A percentile compares a stretch with the other conserved stretches of the same genome.
These are phyloP conservation scores for Agrostemma githago DNA, from an alignment of 148 eudicot genomes.

Conservation along the genomic window DNA sequence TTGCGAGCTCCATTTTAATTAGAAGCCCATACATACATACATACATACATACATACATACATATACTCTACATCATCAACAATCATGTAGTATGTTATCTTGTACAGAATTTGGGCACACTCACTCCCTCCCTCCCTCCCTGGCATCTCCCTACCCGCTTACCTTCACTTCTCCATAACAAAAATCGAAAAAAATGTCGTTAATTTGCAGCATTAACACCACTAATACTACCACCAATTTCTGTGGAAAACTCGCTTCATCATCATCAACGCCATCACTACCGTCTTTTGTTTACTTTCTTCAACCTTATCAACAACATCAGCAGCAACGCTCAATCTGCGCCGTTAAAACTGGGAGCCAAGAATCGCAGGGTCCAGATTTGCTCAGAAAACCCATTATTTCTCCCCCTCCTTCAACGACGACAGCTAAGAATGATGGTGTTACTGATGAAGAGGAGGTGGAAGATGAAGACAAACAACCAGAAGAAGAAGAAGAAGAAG, in stretches of 20 bases:
- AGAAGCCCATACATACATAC: too few relatives aligned
- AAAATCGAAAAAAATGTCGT: slow-evolving; percentile 19
- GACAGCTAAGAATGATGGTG: neutral
- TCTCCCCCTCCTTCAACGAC: slow-evolving; percentile 20
- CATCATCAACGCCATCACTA: slow-evolving; percentile 21
- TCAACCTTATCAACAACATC: slow-evolving; percentile 27
- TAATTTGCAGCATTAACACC: slow-evolving; percentile 15
- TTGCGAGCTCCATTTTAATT: too few relatives aligned
- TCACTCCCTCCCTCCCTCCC: too few relatives aligned
- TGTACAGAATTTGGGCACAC: too few relatives aligned
- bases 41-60: too few relatives aligned
- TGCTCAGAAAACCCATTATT: slow-evolving; percentile 54
- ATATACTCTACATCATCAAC: too few relatives aligned
- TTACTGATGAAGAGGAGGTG: neutral
- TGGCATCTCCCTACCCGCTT: too few relatives aligned
- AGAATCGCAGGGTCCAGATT: slow-evolving; percentile 33
- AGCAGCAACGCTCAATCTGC: slow-evolving; percentile 13
- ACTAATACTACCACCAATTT: neutral
- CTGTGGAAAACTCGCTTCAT: slow-evolving; percentile 1
- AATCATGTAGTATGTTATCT: too few relatives aligned
- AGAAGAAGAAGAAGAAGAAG: slow-evolving; percentile 23
- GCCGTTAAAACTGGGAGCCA: slow-evolving; percentile 33
- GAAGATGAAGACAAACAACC: too few relatives aligned
- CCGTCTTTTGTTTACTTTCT: slow-evolving; percentile 15
- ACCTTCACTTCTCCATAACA: neutral